These are phyloP conservation scores for Cytauxzoon felis DNA, from an alignment of 169 alveolate species.

Conservation along the genomic window DNA sequence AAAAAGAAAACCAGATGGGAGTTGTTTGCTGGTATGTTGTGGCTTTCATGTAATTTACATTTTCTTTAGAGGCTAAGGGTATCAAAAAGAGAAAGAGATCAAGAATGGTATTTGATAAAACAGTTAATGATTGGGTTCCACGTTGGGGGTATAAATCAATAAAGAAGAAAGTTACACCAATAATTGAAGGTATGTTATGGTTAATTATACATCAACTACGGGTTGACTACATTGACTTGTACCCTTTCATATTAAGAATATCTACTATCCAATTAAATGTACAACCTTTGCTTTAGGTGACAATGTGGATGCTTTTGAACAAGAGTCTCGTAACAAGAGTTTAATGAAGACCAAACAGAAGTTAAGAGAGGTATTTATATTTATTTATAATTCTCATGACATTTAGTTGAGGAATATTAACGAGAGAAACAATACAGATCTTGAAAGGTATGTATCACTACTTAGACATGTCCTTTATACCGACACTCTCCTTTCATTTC, in stretches of 20 bases:
- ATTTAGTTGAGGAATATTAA: constrained; percentile 50
- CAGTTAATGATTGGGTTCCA: constrained; percentile 72
- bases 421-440: constrained; percentile 21
- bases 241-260: too few relatives aligned
- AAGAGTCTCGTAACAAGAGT: constrained; percentile 14
- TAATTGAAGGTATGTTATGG: constrained; percentile 18
- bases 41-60: neutral
- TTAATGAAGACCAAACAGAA: constrained; percentile 46
- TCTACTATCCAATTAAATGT: too few relatives aligned
- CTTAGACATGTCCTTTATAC: constrained; percentile 2
- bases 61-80: constrained; percentile 58
- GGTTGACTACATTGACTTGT: too few relatives aligned
- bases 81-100: constrained; percentile 69
- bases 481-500: neutral
- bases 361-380: constrained; percentile 30
- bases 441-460: neutral
- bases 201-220: neutral
- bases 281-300: constrained; percentile 11
- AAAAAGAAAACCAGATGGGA: constrained; percentile 70
- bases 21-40: constrained; percentile 57
- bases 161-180: constrained; percentile 41
- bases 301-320: constrained; percentile 34
- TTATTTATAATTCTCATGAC: neutral
- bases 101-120: constrained; percentile 67
- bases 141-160: constrained; percentile 74